These are phyloP conservation scores for Luzula sylvatica DNA, from an alignment of 176 grass and related monocot genomes.

Conservation along the genomic window DNA sequence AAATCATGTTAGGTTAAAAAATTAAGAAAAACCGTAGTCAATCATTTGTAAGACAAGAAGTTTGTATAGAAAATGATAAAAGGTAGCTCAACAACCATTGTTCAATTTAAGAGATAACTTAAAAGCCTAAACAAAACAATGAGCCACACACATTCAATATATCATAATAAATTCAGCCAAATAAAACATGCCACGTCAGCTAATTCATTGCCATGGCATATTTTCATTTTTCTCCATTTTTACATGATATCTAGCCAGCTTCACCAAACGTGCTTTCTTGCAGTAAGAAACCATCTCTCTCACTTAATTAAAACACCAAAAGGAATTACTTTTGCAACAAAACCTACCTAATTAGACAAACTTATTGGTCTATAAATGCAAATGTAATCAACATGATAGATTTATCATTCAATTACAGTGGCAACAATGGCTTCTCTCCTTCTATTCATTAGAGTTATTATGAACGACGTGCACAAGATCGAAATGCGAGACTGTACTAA, in stretches of 20 bases:
- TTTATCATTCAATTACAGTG: background rate
- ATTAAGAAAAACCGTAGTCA: background rate
- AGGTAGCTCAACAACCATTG: constrained; percentile 35
- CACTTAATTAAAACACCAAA: constrained; percentile 6
- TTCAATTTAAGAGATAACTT: background rate
- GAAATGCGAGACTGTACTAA: constrained; percentile 1
- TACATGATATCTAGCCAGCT: background rate
- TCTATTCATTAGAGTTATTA: constrained; percentile 39
- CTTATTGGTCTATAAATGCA: constrained; percentile 2
- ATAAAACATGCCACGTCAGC: too few relatives aligned
- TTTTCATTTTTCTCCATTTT: background rate
- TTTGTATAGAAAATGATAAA: background rate
- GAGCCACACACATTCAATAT: constrained; percentile 14
- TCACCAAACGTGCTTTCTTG: constrained; percentile 2
- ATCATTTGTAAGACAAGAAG: background rate
- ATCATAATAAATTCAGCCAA: background rate
- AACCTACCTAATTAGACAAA: background rate
- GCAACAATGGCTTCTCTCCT: constrained; percentile 55
- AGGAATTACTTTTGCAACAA: constrained; percentile 7
- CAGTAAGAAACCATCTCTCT: background rate
- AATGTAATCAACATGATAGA: background rate
- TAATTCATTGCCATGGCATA: too few relatives aligned
- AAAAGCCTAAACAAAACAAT: background rate
- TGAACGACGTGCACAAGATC: background rate
- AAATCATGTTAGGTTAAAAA: background rate